These are phyloP conservation scores for Leishmania tropica DNA, from an alignment of 208 protist species.

Conservation along the genomic window DNA sequence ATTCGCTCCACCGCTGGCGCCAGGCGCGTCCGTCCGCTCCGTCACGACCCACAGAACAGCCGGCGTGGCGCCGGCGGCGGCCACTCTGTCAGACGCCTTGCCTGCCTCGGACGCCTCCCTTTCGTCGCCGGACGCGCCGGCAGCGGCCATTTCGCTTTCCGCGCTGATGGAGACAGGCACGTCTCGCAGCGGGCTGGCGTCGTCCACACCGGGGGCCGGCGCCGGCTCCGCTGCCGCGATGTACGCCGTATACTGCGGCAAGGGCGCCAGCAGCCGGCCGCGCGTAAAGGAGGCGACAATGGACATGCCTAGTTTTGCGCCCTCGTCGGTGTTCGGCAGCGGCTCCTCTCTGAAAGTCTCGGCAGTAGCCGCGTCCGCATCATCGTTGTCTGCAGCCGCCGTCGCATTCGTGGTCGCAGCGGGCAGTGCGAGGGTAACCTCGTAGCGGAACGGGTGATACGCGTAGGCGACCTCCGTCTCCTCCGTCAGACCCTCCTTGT, in stretches of 20 bases:
- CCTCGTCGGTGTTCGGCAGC: neutral
- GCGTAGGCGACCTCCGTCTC: constrained; percentile 40
- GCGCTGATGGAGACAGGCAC: constrained; percentile 46
- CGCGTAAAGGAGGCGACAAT: constrained; percentile 41
- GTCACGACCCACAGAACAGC: constrained; percentile 41
- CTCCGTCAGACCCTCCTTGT: constrained; percentile 2
- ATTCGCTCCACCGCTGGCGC: neutral
- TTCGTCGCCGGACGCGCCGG: neutral
- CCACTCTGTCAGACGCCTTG: neutral
- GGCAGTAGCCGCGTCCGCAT: neutral
- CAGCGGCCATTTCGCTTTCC: neutral
- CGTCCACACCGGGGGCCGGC: constrained; percentile 35
- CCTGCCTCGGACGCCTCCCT: neutral
- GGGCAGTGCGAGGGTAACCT: constrained; percentile 35
- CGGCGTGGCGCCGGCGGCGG: neutral
- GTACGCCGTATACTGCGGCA: constrained; percentile 64
- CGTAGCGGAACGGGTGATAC: constrained; percentile 61
- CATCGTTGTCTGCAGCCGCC: constrained; percentile 1
- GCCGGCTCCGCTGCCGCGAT: constrained; percentile 50
- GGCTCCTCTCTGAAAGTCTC: neutral
- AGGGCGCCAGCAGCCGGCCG: constrained; percentile 58
- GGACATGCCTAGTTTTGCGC: neutral
- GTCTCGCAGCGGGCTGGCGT: constrained; percentile 60
- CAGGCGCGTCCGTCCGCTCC: constrained; percentile 17
- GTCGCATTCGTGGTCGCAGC: neutral